Conservation (phyloP, 2,329 filamentous ascomycete genomes). For the Fusarium piperis region DNA sequence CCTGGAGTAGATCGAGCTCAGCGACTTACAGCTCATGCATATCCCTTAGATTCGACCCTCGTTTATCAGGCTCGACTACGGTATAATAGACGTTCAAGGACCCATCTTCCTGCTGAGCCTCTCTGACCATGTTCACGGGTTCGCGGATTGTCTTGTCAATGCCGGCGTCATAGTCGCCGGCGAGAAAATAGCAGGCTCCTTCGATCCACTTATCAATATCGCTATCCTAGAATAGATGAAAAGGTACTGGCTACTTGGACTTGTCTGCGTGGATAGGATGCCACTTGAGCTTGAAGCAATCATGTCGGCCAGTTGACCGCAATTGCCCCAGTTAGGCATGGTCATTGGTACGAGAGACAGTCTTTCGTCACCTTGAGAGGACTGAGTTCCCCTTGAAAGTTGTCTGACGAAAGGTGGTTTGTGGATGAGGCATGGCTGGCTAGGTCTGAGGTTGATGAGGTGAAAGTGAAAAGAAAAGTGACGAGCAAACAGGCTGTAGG, state of each 20-base stretch:
- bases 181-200: constrained; percentile 26
- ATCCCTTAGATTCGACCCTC: constrained; percentile 68
- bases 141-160: constrained; percentile 45
- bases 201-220: constrained; percentile 32
- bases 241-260: constrained; percentile 63
- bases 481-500: not conserved
- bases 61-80: constrained; percentile 63
- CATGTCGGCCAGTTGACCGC: constrained; percentile 63
- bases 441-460: not conserved
- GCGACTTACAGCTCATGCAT: constrained; percentile 67
- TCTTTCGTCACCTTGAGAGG: constrained; percentile 47
- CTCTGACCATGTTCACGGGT: constrained; percentile 65
- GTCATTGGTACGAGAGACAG: constrained; percentile 52
- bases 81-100: constrained; percentile 73
- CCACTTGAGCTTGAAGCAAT: constrained; percentile 66
- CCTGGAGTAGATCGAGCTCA: not conserved
- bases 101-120: constrained; percentile 67
- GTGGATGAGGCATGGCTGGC: constrained; percentile 45
- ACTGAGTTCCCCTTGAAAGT: constrained; percentile 49
- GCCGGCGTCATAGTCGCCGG: constrained; percentile 4
- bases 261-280: constrained; percentile 62
- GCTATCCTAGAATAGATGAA: constrained; percentile 68
- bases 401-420: constrained; percentile 50
- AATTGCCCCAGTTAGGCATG: constrained; percentile 63
- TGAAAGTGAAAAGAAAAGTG: not conserved